Percentiles rank a stretch among this genome's conserved stretches.
Conservation (phyloP, 805 yeast species). For the Schwanniomyces occidentalis region DNA sequence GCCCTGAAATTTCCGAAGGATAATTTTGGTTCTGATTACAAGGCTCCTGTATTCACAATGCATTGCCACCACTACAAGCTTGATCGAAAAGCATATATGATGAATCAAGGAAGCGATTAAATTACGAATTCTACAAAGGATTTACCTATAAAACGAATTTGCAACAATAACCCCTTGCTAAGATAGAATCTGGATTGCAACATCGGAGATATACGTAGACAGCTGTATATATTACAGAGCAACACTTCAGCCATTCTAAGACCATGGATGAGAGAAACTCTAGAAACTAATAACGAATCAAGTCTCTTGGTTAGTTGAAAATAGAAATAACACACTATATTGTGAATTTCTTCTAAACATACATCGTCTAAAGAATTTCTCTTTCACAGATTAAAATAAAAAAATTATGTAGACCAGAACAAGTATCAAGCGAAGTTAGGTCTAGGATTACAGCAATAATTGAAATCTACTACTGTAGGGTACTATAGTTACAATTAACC, state of each 20-base stretch:
- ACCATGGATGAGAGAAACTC: background rate
- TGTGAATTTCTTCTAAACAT: too few species aligned
- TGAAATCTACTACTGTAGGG: too few species aligned
- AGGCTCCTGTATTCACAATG: background rate
- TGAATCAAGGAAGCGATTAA: background rate
- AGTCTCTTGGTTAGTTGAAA: conserved; percentile 1
- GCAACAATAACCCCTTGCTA: too few species aligned
- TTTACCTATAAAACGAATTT: background rate
- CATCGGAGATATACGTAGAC: background rate
- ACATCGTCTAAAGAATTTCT: too few species aligned
- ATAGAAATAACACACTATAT: too few species aligned
- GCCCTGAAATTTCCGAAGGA: too few species aligned
- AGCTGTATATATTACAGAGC: background rate
- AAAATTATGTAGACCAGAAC: too few species aligned
- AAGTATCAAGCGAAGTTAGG: too few species aligned
- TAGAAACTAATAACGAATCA: background rate
- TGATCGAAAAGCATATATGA: background rate
- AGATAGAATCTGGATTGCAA: background rate
- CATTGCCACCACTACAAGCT: background rate
- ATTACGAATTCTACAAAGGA: background rate
- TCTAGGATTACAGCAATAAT: too few species aligned
- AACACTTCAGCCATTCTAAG: background rate
- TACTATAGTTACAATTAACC: too few species aligned
- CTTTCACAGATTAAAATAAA: too few species aligned
- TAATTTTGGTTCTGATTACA: too few species aligned